Conservation (phyloP, 2,329 filamentous ascomycete species). For the Zymoseptoria brevis region DNA sequence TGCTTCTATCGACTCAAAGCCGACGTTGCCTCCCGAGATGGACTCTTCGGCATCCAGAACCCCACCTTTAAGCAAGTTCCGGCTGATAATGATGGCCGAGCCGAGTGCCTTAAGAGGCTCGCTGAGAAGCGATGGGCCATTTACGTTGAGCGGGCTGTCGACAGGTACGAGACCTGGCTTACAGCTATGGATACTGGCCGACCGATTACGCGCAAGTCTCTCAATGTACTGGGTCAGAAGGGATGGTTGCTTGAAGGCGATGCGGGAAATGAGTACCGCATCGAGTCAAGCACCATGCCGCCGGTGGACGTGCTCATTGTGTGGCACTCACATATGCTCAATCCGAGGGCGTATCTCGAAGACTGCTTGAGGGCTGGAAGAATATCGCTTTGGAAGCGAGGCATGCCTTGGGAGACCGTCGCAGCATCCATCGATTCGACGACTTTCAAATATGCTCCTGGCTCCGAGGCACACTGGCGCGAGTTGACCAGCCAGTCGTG, state of each 20-base stretch:
- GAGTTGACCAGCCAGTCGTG: constrained; percentile 46
- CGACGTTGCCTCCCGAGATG: constrained; percentile 57
- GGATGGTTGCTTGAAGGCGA: constrained; percentile 13
- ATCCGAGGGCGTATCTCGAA: constrained; percentile 65
- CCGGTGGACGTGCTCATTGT: constrained; percentile 65
- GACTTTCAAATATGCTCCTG: constrained; percentile 49
- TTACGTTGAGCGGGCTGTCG: constrained; percentile 59
- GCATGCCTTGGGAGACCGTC: constrained; percentile 59
- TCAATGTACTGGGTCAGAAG: constrained; percentile 6
- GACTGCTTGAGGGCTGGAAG: constrained; percentile 57
- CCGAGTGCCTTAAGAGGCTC: constrained; percentile 41
- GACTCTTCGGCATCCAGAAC: constrained; percentile 54
- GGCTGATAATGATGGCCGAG: constrained; percentile 30
- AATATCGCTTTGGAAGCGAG: constrained; percentile 51
- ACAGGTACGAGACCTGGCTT: constrained; percentile 64
- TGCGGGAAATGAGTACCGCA: not conserved
- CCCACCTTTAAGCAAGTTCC: constrained; percentile 17
- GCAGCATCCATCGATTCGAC: constrained; percentile 50
- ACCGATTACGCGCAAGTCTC: constrained; percentile 20
- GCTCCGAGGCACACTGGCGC: constrained; percentile 9
- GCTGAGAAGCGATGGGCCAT: constrained; percentile 68
- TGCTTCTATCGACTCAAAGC: constrained; percentile 61
- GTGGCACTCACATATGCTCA: constrained; percentile 72
- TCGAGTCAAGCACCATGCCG: constrained; percentile 13
- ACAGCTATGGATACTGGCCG: constrained; percentile 1